These are phyloP conservation scores for Fraxinus velutina DNA, from an alignment of 305 asterid species.

Conservation along the genomic window DNA sequence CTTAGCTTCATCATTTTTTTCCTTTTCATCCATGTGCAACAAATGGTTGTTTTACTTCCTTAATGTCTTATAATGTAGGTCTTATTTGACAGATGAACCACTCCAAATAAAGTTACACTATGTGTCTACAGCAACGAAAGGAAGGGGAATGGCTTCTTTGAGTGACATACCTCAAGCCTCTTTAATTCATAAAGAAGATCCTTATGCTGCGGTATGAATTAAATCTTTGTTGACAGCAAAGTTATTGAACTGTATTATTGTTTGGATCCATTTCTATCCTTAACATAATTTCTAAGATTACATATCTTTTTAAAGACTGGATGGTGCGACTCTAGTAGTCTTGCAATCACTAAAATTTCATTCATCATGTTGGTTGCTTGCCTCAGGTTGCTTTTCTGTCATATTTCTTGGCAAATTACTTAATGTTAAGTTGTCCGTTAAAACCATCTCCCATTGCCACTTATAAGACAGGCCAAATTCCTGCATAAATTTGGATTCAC, in stretches of 20 bases:
- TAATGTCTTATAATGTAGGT: conserved; percentile 60
- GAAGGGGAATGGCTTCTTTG: conserved; percentile 63
- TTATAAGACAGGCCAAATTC: conserved; percentile 16
- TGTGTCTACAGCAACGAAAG: conserved; percentile 48
- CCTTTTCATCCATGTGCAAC: conserved; percentile 22
- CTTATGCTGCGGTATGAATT: conserved; percentile 74
- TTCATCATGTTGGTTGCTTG: neutral
- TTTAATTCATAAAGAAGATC: conserved; percentile 76
- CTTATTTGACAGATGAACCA: conserved; percentile 63
- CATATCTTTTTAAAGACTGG: neutral
- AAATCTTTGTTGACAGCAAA: neutral
- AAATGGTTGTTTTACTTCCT: conserved; percentile 30
- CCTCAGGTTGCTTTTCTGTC: neutral
- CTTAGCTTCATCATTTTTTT: neutral
- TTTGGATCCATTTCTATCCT: neutral
- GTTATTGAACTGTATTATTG: conserved; percentile 9
- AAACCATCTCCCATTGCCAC: neutral
- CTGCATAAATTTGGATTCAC: conserved; percentile 9
- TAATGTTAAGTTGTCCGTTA: neutral
- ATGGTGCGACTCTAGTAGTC: neutral
- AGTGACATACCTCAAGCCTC: conserved; percentile 56
- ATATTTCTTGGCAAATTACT: neutral
- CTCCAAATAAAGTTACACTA: conserved; percentile 43
- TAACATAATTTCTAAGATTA: conserved; percentile 6
- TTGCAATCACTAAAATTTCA: conserved; percentile 1